phyloP scores from a whole-genome alignment of 148 eudicot species.

The Camellia lanceoleosa region DNA sequence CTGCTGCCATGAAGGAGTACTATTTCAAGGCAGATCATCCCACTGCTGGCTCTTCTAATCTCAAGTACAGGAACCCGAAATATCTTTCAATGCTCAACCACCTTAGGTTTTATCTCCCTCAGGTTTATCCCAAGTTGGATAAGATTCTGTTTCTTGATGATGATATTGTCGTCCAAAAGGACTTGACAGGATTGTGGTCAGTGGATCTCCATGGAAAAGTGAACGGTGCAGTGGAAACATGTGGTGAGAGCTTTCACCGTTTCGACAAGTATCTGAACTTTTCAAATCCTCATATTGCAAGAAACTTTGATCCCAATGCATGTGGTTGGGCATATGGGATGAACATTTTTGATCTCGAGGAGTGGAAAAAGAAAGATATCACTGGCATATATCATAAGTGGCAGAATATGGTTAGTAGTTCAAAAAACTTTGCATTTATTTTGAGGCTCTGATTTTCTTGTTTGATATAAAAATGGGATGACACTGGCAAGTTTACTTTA shows the following conservation, averaged over 20 bases:
- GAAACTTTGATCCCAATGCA: constrained; percentile 77
- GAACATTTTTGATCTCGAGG: constrained; percentile 86
- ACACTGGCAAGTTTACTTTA: neutral
- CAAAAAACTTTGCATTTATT: constrained; percentile 3
- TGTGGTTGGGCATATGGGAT: constrained; percentile 98
- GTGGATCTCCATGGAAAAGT: constrained; percentile 83
- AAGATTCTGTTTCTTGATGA: constrained; percentile 89
- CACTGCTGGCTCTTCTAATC: constrained; percentile 68
- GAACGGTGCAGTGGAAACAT: constrained; percentile 92
- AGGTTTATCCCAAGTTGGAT: constrained; percentile 80
- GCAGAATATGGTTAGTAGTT: constrained; percentile 70
- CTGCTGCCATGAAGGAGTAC: constrained; percentile 85
- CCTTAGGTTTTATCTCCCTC: constrained; percentile 79
- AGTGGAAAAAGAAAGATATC: constrained; percentile 72
- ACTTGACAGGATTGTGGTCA: constrained; percentile 71
- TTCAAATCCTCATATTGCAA: constrained; percentile 73
- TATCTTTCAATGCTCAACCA: constrained; percentile 94
- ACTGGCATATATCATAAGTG: constrained; percentile 90
- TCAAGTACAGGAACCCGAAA: constrained; percentile 88
- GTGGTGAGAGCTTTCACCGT: constrained; percentile 86
- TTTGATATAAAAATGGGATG: neutral
- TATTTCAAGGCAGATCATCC: constrained; percentile 86
- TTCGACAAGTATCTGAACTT: constrained; percentile 86
- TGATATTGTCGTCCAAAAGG: constrained; percentile 87
- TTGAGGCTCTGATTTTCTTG: neutral